A percentile compares a stretch with the other conserved stretches of the same genome.
Evolutionary conservation across 2,329 filamentous ascomycete species (phyloP).

Genomic region (Fusarium sp.): DNA sequence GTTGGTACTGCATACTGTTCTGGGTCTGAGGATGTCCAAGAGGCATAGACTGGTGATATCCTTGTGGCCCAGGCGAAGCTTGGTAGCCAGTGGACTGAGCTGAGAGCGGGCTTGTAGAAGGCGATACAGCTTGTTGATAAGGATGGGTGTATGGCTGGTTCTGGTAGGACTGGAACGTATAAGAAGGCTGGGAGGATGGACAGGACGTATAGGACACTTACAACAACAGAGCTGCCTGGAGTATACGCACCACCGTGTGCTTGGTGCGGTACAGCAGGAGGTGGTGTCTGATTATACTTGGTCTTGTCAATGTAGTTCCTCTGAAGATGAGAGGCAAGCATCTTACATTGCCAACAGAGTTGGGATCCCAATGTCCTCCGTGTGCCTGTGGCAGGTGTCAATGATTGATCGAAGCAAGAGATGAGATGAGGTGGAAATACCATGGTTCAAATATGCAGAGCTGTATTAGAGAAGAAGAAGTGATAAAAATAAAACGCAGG

Average conservation of each 20-base stretch:
- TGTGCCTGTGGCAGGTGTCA: conserved; percentile 28
- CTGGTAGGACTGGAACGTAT: conserved; percentile 35
- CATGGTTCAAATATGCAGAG: conserved; percentile 36
- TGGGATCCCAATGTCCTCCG: conserved; percentile 41
- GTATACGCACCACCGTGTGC: conserved; percentile 42
- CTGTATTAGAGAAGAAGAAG: not conserved
- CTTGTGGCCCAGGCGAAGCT: conserved; percentile 9
- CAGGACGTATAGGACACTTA: conserved; percentile 1
- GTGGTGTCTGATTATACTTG: conserved; percentile 33
- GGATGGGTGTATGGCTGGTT: conserved; percentile 36
- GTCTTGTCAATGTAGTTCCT: not conserved
- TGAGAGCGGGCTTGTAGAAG: conserved; percentile 34
- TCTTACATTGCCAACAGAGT: conserved; percentile 30
- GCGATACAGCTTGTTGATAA: conserved; percentile 36
- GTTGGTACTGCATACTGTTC: conserved; percentile 37
- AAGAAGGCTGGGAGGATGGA: not conserved
- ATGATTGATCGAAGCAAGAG: not conserved
- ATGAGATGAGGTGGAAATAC: conserved; percentile 9
- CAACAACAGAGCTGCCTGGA: conserved; percentile 39
- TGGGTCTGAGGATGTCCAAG: conserved; percentile 24
- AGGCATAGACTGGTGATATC: conserved; percentile 21
- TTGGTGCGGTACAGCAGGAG: conserved; percentile 25
- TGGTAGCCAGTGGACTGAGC: conserved; percentile 25
- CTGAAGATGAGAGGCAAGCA: not conserved
- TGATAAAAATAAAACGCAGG: not conserved